Base-by-base conservation (phyloP, 2,329 filamentous ascomycete species). In the Fusarium subglutinans region DNA sequence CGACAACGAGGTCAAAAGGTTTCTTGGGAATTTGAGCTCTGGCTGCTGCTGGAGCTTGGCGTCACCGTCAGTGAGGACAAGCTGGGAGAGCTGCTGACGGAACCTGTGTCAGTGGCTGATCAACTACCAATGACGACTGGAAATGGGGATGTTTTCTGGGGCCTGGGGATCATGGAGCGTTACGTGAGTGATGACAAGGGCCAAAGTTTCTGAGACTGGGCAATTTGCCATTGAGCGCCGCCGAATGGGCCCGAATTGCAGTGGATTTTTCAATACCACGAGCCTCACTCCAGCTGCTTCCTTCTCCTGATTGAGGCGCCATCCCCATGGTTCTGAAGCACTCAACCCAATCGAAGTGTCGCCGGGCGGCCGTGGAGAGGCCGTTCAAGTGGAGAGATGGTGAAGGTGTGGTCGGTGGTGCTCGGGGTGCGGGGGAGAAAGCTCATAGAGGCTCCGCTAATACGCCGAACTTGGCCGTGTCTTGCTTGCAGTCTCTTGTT, bases 11-110 rank as follows among this genome's bases (percentile, higher is more conserved):
- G 73, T 85, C 66, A 71, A 65, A 69, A 72, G 48, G 72, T 72
- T 62, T 74, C 59, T 70, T 66, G 63, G 71, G 66, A 78, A 69
- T 72, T 78, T 78, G 67, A 71, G 71, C 70, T 73, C 54, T 64
- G 61, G 70, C 59, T 70, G 70, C 43, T 70, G 55, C 69, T 84
- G 83, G 74, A 86, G 81, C 82, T 86, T 86, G 80, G 84, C 70
- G 71, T 73, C 62, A 73, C 70, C 80, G 83, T 87, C 84, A 75
- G 82, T 82, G 76, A 89, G 84, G 67, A 88, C 82, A 76, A 89
- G 84, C 80, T 89, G 89, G 73, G 84, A 81, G 76, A 87, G 81
- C 87, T 90, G 76, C 65, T 77, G 76, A 77, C 72, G 63, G 75
- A 76, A 70, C 55, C 75, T 69, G 76, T 78, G 77, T 79, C 77